phyloP scores from a whole-genome alignment of 148 eudicot species.

The Persicaria tinctoria region DNA sequence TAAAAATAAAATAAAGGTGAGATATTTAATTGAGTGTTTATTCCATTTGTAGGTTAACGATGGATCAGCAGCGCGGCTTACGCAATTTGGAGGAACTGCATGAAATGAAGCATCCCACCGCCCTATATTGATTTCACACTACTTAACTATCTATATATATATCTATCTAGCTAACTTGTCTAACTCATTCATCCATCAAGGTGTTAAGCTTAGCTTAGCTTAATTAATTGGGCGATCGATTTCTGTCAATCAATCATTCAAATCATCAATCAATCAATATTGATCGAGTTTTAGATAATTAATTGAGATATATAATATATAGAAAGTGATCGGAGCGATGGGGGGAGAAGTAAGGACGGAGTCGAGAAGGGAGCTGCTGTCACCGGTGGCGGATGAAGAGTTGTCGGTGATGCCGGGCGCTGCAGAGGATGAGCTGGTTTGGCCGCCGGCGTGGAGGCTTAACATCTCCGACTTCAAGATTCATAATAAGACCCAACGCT shows the following conservation, averaged over 20 bases:
- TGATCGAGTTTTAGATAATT: background rate
- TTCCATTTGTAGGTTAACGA: too few relatives aligned
- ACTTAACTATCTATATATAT: background rate
- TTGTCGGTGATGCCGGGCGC: background rate
- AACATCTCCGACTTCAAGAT: slow-evolving; percentile 15
- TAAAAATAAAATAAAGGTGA: too few relatives aligned
- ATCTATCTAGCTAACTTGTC: background rate
- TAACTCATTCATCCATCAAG: background rate
- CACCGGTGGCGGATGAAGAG: slow-evolving; percentile 24
- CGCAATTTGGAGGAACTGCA: background rate
- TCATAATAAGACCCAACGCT: background rate
- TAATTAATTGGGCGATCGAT: background rate
- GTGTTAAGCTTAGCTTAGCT: background rate
- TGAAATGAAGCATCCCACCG: background rate
- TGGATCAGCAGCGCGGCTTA: background rate
- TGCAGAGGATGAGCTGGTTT: background rate
- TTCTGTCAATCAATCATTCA: background rate
- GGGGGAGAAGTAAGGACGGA: slow-evolving; percentile 15
- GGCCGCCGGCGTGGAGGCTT: slow-evolving; percentile 28
- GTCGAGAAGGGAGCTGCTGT: slow-evolving; percentile 34
- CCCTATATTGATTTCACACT: background rate
- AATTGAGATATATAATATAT: too few relatives aligned
- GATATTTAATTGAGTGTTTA: too few relatives aligned
- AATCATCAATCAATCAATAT: background rate
- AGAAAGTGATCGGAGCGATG: background rate